These are phyloP conservation scores for Corymbia calophylla DNA, from an alignment of 441 rosid genomes.

Conservation along the genomic window DNA sequence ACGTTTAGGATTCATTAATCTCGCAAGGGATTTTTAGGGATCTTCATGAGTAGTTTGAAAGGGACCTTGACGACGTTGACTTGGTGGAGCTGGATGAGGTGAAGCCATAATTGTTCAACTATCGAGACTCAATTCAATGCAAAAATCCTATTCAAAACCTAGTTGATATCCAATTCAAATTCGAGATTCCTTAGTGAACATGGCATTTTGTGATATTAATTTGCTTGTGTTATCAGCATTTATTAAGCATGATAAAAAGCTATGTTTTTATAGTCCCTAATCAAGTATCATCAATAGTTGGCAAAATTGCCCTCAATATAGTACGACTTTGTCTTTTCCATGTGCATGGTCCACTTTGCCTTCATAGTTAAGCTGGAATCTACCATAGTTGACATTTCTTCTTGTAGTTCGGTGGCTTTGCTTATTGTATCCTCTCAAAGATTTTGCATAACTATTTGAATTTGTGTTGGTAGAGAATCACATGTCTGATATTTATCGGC, in stretches of 20 bases:
- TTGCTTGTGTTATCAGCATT: rapidly evolving
- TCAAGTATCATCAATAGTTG: rapidly evolving
- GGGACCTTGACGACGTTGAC: not conserved
- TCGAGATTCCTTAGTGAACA: not conserved
- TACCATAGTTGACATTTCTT: rapidly evolving
- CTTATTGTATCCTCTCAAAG: not conserved
- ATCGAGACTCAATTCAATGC: not conserved
- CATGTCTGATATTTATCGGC: not conserved
- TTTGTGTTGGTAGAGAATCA: not conserved
- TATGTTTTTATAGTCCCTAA: rapidly evolving
- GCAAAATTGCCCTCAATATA: no score
- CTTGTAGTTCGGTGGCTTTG: rapidly evolving
- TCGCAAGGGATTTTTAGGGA: no score
- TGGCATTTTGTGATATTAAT: not conserved
- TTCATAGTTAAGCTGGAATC: rapidly evolving
- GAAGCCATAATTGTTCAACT: rapidly evolving
- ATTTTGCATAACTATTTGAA: not conserved
- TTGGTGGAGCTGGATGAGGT: rapidly evolving
- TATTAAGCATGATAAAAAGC: no score
- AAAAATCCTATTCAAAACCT: not conserved
- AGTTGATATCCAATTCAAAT: rapidly evolving
- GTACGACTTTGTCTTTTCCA: not conserved
- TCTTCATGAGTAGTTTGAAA: no score
- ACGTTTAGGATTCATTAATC: no score
- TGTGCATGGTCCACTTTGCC: not conserved